Percentiles rank a stretch among this genome's conserved stretches.
phyloP scores from a whole-genome alignment of 2,329 filamentous ascomycete genomes.

The Dothideomycetes sp. region DNA sequence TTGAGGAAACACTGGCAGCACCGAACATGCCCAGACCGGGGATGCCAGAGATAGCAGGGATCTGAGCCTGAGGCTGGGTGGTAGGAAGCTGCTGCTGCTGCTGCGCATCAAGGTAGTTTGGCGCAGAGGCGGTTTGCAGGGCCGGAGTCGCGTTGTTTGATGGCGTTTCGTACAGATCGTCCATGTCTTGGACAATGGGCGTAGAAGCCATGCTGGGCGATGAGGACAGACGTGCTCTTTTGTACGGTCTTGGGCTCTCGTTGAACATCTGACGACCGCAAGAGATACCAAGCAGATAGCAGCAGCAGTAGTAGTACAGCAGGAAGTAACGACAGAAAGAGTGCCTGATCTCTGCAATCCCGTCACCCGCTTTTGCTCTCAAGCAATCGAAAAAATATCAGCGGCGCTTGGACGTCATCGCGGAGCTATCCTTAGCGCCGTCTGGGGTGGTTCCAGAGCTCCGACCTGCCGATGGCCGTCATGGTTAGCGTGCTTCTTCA shows the following conservation, averaged over 20 bases:
- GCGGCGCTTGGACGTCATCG: too few species aligned
- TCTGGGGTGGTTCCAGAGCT: too few species aligned
- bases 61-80: background rate
- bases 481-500: too few species aligned
- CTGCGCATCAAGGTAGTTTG: slow-evolving; percentile 2
- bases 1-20: background rate
- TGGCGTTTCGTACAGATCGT: slow-evolving; percentile 24
- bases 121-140: background rate
- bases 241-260: slow-evolving; percentile 10
- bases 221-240: slow-evolving; percentile 7
- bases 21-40: slow-evolving; percentile 8
- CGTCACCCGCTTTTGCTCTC: too few species aligned
- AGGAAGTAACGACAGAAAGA: too few species aligned
- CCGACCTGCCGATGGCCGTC: too few species aligned
- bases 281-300: too few species aligned
- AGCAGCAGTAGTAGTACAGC: too few species aligned
- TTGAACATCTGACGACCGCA: slow-evolving; percentile 8
- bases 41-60: slow-evolving; percentile 1
- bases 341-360: too few species aligned
- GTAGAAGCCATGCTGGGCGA: slow-evolving; percentile 10
- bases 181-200: slow-evolving; percentile 20
- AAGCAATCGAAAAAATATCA: too few species aligned
- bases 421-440: too few species aligned
- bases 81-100: background rate
- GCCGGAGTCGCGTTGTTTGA: slow-evolving; percentile 5